phyloP scores from a whole-genome alignment of 441 rosid genomes.

The Geranium incanum region DNA sequence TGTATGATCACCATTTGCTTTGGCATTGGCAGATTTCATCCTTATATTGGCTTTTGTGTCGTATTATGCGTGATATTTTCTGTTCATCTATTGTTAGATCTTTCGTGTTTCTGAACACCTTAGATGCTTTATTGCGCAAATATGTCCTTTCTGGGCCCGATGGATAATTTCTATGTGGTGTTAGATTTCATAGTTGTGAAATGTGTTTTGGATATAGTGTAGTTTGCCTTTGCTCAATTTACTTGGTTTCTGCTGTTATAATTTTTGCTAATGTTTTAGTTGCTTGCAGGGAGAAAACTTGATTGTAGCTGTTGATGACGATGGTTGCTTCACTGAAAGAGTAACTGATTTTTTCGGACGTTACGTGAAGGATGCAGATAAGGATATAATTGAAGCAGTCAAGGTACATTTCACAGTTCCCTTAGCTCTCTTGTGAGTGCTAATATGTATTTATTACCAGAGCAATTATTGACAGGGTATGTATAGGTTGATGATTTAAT shows the following conservation, averaged over 20 bases:
- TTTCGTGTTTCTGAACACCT: not conserved
- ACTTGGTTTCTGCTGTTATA: not conserved
- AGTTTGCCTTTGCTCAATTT: slow-evolving; percentile 4
- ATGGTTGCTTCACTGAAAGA: slow-evolving; percentile 79
- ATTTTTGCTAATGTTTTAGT: slow-evolving; percentile 15
- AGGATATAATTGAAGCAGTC: slow-evolving; percentile 73
- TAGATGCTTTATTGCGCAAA: not conserved
- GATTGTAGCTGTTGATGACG: slow-evolving; percentile 91
- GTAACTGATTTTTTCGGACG: slow-evolving; percentile 65
- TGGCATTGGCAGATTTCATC: too few relatives aligned
- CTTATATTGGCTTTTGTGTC: too few relatives aligned
- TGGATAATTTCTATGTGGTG: not conserved
- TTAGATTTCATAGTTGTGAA: not conserved
- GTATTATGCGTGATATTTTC: too few relatives aligned
- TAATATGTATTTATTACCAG: not conserved
- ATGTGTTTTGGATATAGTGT: not conserved
- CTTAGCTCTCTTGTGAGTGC: too few relatives aligned
- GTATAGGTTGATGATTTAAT: too few relatives aligned
- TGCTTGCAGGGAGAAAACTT: slow-evolving; percentile 62
- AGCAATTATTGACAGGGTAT: not conserved
- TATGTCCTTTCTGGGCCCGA: not conserved
- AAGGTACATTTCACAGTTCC: slow-evolving; percentile 44
- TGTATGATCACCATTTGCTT: not conserved
- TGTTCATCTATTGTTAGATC: not conserved
- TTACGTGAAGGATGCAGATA: slow-evolving; percentile 93